Evolutionary conservation across 176 grass and related monocot genomes (phyloP).

Genomic region (Melocanna baccifera): DNA sequence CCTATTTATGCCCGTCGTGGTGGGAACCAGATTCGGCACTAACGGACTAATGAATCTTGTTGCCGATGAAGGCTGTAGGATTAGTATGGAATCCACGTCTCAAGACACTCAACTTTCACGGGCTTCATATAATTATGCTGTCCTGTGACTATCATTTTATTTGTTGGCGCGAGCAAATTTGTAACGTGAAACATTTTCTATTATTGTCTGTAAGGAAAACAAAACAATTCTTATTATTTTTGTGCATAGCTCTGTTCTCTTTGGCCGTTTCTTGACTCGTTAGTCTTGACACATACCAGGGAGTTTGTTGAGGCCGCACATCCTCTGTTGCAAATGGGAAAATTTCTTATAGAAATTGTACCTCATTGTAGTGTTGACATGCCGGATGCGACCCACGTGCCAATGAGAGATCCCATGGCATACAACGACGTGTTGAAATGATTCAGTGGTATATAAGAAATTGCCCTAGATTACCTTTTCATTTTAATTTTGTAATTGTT

Average conservation of each 20-base stretch:
- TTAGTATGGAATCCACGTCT: not conserved
- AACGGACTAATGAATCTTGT: not conserved
- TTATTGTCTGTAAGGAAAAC: conserved; percentile 13
- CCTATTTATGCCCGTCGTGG: not conserved
- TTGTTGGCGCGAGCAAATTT: not conserved
- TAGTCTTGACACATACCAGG: not conserved
- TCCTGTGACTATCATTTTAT: conserved; percentile 14
- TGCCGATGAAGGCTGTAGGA: not conserved
- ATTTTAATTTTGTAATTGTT: too few species aligned
- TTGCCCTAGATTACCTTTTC: too few species aligned
- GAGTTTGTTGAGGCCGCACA: not conserved
- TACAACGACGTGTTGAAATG: too few species aligned
- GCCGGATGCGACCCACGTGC: not conserved
- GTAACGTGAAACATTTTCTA: not conserved
- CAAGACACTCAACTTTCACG: not conserved
- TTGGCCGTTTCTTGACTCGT: not conserved
- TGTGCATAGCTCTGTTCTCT: not conserved
- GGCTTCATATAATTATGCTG: not conserved
- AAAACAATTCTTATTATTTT: not conserved
- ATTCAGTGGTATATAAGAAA: too few species aligned
- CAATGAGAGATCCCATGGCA: too few species aligned
- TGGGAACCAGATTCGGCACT: not conserved
- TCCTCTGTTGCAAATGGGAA: not conserved
- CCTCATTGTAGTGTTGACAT: not conserved
- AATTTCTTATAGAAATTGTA: not conserved